A percentile compares a stretch with the other conserved stretches of the same genome.
phyloP scores from a whole-genome alignment of 768 basidiomycete species.

The Collybia mongolica region DNA sequence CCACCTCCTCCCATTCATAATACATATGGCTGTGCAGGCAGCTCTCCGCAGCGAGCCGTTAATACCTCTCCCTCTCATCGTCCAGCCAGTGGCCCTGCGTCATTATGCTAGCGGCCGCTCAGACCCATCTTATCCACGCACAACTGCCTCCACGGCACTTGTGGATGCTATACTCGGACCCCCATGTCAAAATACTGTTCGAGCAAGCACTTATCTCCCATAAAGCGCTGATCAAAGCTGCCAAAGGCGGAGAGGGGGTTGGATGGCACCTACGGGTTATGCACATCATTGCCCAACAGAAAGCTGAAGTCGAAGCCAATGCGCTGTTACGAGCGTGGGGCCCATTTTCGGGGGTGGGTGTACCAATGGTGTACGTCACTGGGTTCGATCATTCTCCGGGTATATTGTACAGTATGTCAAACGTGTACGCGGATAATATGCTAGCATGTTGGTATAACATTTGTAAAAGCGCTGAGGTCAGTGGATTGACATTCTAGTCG shows the following conservation, averaged over 20 bases:
- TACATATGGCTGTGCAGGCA: conserved; percentile 2
- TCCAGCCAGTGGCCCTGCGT: not conserved
- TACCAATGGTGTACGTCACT: not conserved
- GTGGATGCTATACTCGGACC: not conserved
- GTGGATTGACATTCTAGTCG: not conserved
- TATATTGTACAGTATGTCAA: not conserved
- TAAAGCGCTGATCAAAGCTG: not conserved
- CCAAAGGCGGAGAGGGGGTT: not conserved
- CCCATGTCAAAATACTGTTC: not conserved
- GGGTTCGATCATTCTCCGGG: not conserved
- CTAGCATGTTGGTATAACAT: not conserved
- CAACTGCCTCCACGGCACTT: not conserved
- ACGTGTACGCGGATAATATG: not conserved
- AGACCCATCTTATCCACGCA: not conserved
- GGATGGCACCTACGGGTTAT: not conserved
- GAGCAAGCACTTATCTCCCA: not conserved
- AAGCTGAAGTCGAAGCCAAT: not conserved
- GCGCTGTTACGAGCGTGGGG: not conserved
- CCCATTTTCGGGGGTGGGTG: not conserved
- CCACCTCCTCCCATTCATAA: conserved; percentile 2
- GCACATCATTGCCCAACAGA: not conserved
- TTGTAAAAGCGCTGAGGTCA: not conserved
- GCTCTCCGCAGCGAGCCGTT: not conserved
- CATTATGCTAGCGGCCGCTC: not conserved
- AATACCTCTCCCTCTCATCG: not conserved